Conservation (phyloP, 2,329 filamentous ascomycete genomes). For the Orbilia ellipsospora region DNA sequence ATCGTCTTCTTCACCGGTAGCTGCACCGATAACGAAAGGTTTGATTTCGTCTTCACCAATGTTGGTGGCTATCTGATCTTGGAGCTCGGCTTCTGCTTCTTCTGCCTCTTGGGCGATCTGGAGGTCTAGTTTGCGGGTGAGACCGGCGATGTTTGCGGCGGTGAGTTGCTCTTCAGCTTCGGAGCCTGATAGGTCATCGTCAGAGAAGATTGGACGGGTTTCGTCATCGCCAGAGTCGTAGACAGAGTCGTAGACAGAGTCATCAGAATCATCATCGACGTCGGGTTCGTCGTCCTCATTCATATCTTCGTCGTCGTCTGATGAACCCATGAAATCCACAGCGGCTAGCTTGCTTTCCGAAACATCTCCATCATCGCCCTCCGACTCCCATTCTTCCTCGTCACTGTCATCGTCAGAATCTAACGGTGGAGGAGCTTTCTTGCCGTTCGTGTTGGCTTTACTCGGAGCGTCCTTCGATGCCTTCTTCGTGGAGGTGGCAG, state of each 20-base stretch:
- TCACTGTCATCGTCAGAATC: slow-evolving; percentile 61
- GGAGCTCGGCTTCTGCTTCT: slow-evolving; percentile 84
- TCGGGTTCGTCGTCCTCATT: slow-evolving; percentile 61
- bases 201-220: slow-evolving; percentile 83
- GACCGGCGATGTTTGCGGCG: slow-evolving; percentile 92
- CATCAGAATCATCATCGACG: slow-evolving; percentile 66
- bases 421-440: slow-evolving; percentile 62
- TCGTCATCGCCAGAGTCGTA: slow-evolving; percentile 75
- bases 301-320: slow-evolving; percentile 65
- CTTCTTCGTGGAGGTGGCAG: slow-evolving; percentile 57
- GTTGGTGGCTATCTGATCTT: slow-evolving; percentile 84
- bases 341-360: slow-evolving; percentile 54
- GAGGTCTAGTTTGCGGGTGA: slow-evolving; percentile 85
- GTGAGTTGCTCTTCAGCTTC: slow-evolving; percentile 91
- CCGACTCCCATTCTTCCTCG: slow-evolving; percentile 58
- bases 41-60: slow-evolving; percentile 76
- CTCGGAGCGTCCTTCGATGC: slow-evolving; percentile 57
- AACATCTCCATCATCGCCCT: slow-evolving; percentile 59
- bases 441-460: slow-evolving; percentile 61
- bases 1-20: slow-evolving; percentile 72
- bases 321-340: slow-evolving; percentile 57
- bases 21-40: slow-evolving; percentile 73
- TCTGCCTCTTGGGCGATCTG: slow-evolving; percentile 81
- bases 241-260: slow-evolving; percentile 76
- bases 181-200: slow-evolving; percentile 84